These are phyloP conservation scores for Oryza australiensis DNA, from an alignment of 176 grass and related monocot species.

Conservation along the genomic window DNA sequence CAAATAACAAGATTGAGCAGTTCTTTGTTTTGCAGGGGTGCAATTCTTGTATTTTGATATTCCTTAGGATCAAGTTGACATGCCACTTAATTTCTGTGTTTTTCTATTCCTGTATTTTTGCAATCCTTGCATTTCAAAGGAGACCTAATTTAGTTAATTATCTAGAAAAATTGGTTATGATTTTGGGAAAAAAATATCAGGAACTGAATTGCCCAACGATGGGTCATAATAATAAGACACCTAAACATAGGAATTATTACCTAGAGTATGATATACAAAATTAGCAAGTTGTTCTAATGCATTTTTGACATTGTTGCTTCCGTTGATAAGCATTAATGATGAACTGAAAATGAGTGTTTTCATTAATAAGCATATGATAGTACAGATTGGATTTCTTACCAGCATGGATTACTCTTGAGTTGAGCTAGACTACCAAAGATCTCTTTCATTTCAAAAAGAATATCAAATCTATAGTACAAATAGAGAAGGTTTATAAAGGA, in stretches of 20 bases:
- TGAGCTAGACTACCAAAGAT: not conserved
- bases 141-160: too few species aligned
- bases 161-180: not conserved
- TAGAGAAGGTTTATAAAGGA: not conserved
- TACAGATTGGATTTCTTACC: conserved; percentile 27
- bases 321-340: conserved; percentile 42
- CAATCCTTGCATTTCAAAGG: too few species aligned
- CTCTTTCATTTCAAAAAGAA: not conserved
- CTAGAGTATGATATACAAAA: conserved; percentile 5
- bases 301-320: conserved; percentile 50
- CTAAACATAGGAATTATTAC: conserved; percentile 14
- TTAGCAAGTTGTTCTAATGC: conserved; percentile 3
- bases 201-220: not conserved
- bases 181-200: not conserved
- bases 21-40: too few species aligned
- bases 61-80: too few species aligned
- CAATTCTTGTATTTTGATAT: too few species aligned
- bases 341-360: conserved; percentile 37
- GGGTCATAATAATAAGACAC: conserved; percentile 1
- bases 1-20: too few species aligned
- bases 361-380: conserved; percentile 9
- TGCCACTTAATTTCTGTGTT: too few species aligned
- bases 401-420: conserved; percentile 23
- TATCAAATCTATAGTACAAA: not conserved
- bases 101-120: too few species aligned